These are phyloP conservation scores for Pseudogymnoascus sp. DNA, from an alignment of 2,329 filamentous ascomycete species.

Conservation along the genomic window DNA sequence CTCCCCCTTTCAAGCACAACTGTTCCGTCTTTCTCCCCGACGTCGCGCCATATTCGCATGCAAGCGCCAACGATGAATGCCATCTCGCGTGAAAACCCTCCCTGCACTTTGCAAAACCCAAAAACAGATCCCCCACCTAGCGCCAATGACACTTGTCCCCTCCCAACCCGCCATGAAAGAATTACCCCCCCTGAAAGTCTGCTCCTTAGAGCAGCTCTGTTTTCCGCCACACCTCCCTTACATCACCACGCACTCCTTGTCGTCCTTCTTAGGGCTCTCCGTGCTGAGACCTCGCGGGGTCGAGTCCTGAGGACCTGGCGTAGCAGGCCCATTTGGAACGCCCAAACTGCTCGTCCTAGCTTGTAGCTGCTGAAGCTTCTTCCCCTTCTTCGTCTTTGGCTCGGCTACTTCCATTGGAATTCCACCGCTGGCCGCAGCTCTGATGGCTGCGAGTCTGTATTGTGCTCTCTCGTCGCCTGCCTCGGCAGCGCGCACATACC, in stretches of 20 bases:
- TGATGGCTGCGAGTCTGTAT: slow-evolving; percentile 78
- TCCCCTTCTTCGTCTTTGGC: slow-evolving; percentile 17
- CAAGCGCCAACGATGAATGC: neutral
- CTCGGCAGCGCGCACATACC: slow-evolving; percentile 95
- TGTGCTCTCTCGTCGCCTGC: slow-evolving; percentile 85
- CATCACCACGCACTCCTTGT: slow-evolving; percentile 22
- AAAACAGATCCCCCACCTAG: neutral
- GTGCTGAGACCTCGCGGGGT: neutral
- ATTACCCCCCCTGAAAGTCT: neutral
- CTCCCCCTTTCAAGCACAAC: neutral
- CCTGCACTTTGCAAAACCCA: neutral
- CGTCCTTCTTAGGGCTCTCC: slow-evolving; percentile 18
- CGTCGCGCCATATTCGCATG: slow-evolving; percentile 6
- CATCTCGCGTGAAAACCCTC: neutral
- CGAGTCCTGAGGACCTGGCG: neutral
- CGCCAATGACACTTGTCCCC: neutral
- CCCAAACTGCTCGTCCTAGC: neutral
- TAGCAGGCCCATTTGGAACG: neutral
- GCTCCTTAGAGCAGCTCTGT: neutral
- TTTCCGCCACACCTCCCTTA: slow-evolving; percentile 7
- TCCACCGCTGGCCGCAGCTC: slow-evolving; percentile 60
- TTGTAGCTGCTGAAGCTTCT: slow-evolving; percentile 24
- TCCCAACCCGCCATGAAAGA: slow-evolving; percentile 8
- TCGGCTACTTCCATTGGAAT: slow-evolving; percentile 27
- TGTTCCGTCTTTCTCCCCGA: neutral